Base-by-base conservation (phyloP, 129 eudicot genomes). In the Escallonia herrerae region DNA sequence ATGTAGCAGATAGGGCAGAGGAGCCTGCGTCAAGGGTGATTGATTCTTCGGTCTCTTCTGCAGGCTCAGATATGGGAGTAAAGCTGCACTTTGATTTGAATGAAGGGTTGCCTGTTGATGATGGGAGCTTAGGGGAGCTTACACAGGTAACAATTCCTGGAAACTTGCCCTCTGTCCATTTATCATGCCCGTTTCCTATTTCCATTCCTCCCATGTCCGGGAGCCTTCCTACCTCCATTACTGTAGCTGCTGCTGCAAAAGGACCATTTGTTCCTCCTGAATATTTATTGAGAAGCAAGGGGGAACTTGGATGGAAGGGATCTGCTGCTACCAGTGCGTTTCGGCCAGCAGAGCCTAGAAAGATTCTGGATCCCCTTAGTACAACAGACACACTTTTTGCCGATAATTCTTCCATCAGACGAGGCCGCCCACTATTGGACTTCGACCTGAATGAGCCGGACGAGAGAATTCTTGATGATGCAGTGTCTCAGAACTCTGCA, bases 261-360 rank as follows among this genome's bases (percentile, higher is more conserved):
- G 88, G 97, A 13, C 83, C 96, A 2, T 83, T 91, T 81, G 77
- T 69, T 33, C 94, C 95, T 50, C 88, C 90, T 0, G 96, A 87
- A 22, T 87, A 83, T 55, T 82, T 86, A 6, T 57, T 80, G 72
- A 81, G 87, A 77, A 80, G 67, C 41, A 93, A 83, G 67, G 69
- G 75, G 8, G 98, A 85, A 59, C 76, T 88, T 73, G 91, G 96
- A 22, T 91, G 97, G 97, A 91, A 85, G 63, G 97, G 97, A 13
- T 91, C 95, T 38, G 96, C 97, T 74, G 96, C 97, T n/a, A 91
- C 97, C 14, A 91, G 97, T 71, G 97, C 97, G 40, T 91, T 91
- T 63, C 90, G 96, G 33, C 97, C 97, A 4, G 97, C 97, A 9
- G 97, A 91, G 51, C 97, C 97, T 43, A 77, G 97, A 63, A 91